phyloP scores from a whole-genome alignment of 768 basidiomycete species.

The Pleurotus tuber-regium region DNA sequence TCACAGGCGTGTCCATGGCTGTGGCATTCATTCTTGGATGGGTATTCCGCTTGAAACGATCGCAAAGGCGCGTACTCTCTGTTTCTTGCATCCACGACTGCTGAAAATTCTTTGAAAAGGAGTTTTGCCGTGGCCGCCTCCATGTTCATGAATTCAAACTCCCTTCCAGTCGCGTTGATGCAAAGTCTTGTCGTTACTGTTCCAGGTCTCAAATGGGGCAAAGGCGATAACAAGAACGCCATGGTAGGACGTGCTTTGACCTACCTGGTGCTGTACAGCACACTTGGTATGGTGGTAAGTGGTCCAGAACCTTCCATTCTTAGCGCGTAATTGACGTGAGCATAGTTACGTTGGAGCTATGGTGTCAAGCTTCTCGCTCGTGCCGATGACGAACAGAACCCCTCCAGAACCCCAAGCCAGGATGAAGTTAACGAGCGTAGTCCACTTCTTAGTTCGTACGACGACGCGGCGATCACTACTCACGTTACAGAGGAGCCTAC shows the following conservation, averaged over 20 bases:
- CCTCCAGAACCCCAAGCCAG: conserved; percentile 17
- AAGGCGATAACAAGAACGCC: conserved; percentile 76
- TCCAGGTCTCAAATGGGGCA: conserved; percentile 76
- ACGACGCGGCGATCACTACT: conserved; percentile 19
- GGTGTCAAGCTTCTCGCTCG: conserved; percentile 80
- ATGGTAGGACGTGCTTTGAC: conserved; percentile 92
- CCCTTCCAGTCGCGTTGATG: conserved; percentile 92
- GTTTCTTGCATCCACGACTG: background rate
- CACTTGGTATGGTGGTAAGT: conserved; percentile 92
- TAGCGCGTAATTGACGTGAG: background rate
- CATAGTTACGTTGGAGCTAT: conserved; percentile 87
- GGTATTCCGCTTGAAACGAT: conserved; percentile 63
- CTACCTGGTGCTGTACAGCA: conserved; percentile 90
- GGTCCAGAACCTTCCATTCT: conserved; percentile 1
- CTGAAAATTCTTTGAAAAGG: conserved; percentile 33
- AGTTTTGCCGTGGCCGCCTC: conserved; percentile 78
- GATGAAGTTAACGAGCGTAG: conserved; percentile 28
- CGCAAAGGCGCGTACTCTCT: conserved; percentile 61
- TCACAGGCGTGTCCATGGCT: conserved; percentile 68
- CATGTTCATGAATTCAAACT: conserved; percentile 95
- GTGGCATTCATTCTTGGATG: conserved; percentile 64
- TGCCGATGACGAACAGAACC: conserved; percentile 47
- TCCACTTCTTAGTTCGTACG: conserved; percentile 32
- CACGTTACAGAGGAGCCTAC: conserved; percentile 11
- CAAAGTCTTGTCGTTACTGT: conserved; percentile 85